Evolutionary conservation across 1,284 basidiomycete genomes (phyloP), one percentile per base, ranked within the genome.

Genomic region (Naganishia cerealis): DNA sequence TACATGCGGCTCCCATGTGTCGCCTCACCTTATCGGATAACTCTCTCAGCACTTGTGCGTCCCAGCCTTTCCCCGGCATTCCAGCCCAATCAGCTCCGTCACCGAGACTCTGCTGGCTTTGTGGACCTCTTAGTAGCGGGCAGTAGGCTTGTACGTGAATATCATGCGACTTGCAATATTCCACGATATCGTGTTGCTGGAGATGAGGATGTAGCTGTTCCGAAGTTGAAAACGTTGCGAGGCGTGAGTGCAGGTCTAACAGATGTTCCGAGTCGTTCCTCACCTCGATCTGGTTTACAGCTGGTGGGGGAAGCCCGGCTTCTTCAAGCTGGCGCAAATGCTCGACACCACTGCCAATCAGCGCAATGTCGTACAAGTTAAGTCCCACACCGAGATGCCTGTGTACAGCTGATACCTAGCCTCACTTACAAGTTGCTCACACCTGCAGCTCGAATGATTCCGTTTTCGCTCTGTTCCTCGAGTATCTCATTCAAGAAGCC

Each of bases 401-500:
- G n/a, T 21, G 24, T 9, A 40, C 3, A 18, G 24, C 26, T 16
- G 1, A 46, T n/a, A n/a, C n/a, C n/a, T n/a, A 54, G 16, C 36
- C 13, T 24, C n/a, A 42, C 70, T 39, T 59, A 71, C 70, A 71
- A 71, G 46, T 71, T 71, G 59, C 65, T 67, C 9, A 69, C 67
- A 13, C 70, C 70, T 9, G 48, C 46, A 1, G 59, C 52, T 1
- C 68, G 58, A 18, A 71, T 73, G 13, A 73, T 59, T 40, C 71
- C 69, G 57, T 68, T 69, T 50, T 71, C 65, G 13, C 71, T 58
- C 0, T 72, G 70, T 46, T 66, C 68, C 50, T 73, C 67, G 24
- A 70, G 65, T 0, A 75, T 73, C 18, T 73, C 72, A 38, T 71
- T 57, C 21, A 77, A 65, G 1, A 72, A 71, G 52, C 68, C 72